Evolutionary conservation across 192 early-diverging fungal genomes (phyloP).

Genomic region (Hyaloraphidium curvatum): DNA sequence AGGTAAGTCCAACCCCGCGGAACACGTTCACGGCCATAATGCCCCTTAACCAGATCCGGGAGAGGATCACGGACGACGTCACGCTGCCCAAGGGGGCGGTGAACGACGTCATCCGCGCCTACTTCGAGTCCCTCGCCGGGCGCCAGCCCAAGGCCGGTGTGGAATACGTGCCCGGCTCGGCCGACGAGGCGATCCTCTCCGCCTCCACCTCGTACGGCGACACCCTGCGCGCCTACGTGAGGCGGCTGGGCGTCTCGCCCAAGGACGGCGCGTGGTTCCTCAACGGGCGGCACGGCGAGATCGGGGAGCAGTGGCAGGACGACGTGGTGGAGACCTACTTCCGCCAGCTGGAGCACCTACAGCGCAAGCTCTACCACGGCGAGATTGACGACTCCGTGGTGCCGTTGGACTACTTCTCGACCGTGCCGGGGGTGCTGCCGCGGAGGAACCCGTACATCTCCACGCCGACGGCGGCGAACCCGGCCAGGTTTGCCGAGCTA

Average conservation of each 20-base stretch:
- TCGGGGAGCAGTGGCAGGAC: conserved; percentile 26
- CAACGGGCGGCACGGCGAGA: conserved; percentile 45
- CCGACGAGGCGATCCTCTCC: neutral
- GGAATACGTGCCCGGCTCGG: neutral
- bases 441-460: conserved; percentile 49
- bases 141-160: no score
- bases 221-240: neutral
- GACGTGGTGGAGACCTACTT: conserved; percentile 27
- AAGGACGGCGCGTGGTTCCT: conserved; percentile 36
- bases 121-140: no score
- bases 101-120: no score
- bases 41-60: no score
- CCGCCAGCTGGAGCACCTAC: conserved; percentile 26
- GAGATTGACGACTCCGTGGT: conserved; percentile 28
- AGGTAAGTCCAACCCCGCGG: neutral
- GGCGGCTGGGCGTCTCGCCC: neutral
- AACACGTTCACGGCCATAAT: no score
- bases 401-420: conserved; percentile 53
- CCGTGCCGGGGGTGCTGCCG: conserved; percentile 29
- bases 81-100: no score
- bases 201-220: neutral
- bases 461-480: conserved; percentile 21
- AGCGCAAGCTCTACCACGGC: conserved; percentile 23
- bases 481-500: no score
- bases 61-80: no score